These are phyloP conservation scores for Syzygium syzygioides DNA, from an alignment of 441 rosid genomes.

Conservation along the genomic window DNA sequence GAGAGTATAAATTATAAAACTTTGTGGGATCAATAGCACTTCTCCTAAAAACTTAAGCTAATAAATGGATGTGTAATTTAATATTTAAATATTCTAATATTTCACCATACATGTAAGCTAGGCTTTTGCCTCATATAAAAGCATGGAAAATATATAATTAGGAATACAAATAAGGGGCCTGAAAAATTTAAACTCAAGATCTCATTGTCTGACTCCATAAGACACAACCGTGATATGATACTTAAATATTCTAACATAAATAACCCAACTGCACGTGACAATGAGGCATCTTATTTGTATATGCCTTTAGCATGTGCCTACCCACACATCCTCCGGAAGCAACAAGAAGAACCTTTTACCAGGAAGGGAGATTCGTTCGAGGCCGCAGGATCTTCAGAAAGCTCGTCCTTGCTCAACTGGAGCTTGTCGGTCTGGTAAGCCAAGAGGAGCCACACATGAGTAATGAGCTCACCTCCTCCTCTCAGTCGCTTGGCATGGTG, in stretches of 20 bases:
- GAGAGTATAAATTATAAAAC: neutral
- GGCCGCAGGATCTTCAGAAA: neutral
- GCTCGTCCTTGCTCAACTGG: neutral
- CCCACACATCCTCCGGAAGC: neutral
- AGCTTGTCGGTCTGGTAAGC: neutral
- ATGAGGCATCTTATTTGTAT: neutral
- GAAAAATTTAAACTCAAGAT: neutral
- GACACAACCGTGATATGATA: neutral
- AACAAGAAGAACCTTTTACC: neutral
- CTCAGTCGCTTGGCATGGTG: neutral
- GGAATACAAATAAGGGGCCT: neutral
- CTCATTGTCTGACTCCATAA: neutral
- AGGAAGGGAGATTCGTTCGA: neutral
- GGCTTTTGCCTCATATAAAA: neutral
- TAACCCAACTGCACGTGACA: neutral
- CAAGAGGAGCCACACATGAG: neutral
- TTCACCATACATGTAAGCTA: fast-evolving
- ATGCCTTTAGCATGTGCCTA: neutral
- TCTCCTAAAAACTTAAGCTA: neutral
- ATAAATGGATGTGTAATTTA: neutral
- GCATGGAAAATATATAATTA: neutral
- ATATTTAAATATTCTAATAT: neutral
- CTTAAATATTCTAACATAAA: neutral
- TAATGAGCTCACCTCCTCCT: neutral
- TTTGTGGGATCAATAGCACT: neutral